These are phyloP conservation scores for Oenanthe javanica DNA, from an alignment of 140 eudicot species.

Conservation along the genomic window DNA sequence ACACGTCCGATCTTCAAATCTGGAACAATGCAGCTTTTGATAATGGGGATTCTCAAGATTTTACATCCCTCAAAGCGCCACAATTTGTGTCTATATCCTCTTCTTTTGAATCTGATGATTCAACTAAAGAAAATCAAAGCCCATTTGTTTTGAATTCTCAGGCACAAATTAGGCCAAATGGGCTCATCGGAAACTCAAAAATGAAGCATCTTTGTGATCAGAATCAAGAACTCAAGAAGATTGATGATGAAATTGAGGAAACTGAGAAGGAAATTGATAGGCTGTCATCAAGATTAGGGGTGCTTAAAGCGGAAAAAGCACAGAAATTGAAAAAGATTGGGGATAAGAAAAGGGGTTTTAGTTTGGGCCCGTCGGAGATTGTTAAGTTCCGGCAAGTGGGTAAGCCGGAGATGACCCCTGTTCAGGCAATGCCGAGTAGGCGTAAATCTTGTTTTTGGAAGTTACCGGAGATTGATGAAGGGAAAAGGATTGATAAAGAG, in stretches of 20 bases:
- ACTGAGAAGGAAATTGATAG: conserved; percentile 37
- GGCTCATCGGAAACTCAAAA: conserved; percentile 12
- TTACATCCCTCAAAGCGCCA: conserved; percentile 13
- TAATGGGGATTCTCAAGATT: conserved; percentile 44
- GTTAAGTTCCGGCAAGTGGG: conserved; percentile 34
- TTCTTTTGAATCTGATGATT: conserved; percentile 40
- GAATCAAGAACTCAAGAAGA: conserved; percentile 33
- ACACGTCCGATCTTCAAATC: conserved; percentile 44
- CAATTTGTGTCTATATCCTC: conserved; percentile 7
- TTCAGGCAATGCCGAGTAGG: conserved; percentile 37
- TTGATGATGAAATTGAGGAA: conserved; percentile 66
- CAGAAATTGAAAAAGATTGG: conserved; percentile 28
- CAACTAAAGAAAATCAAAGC: conserved; percentile 71
- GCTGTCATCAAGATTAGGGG: conserved; percentile 52
- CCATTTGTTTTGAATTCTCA: conserved; percentile 23
- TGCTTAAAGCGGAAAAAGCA: conserved; percentile 43
- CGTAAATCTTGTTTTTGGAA: conserved; percentile 91
- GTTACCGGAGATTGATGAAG: conserved; percentile 66
- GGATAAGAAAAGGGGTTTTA: conserved; percentile 50
- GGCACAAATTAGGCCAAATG: conserved; percentile 18
- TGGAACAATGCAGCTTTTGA: conserved; percentile 89
- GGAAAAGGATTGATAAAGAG: conserved; percentile 23
- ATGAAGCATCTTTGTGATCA: conserved; percentile 14
- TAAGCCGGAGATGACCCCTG: conserved; percentile 40
- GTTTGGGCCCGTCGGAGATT: conserved; percentile 61